Evolutionary conservation across 352 stramenopile genomes (phyloP), one percentile per base, ranked within the genome.

Genomic region (Phytophthora sp.): DNA sequence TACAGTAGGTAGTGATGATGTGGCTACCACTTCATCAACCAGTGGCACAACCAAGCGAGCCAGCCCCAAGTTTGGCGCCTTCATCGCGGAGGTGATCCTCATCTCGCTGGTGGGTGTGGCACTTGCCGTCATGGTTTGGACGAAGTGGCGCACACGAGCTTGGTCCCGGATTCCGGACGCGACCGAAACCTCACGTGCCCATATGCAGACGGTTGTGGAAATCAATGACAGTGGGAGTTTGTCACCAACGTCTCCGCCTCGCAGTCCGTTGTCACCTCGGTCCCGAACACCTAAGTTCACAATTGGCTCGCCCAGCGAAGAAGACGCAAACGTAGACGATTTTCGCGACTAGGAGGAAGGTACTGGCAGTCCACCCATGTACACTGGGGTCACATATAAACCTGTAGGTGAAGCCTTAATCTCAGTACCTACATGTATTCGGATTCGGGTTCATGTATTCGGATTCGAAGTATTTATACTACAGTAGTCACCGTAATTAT

Each of bases 41-140:
- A 44, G 21, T 1, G 47, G 20, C 7, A 59, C 27, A 9, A 63
- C 47, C 8, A 63, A 56, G 5, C 54, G 66, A 45, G 69, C 64
- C n/a, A 77, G 53, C 18, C 52, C 56, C 13, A 46, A 51, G 16
- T 57, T 66, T 15, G 65, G 61, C 16, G 62, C 65, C 15, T 90
- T 89, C 41, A 77, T 90, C n/a, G 75, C 57, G 0, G 71, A 89
- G 66, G 61, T 86, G 46, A 50, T 88, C 16, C 46, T 82, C 24
- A 71, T 91, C 31, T 85, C 79, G 38, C 45, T 89, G 2, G 65
- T 90, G 3, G 81, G 84, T 7, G 20, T 93, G n/a, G 60, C 83
- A 21, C 63, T 90, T 13, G 57, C 76, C n/a, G 75, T 79, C 21
- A 71, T 88, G 13, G 57, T 77, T 0, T 82, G 74, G 74, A 75